phyloP scores from a whole-genome alignment of 73 alveolate genomes.

The Symbiodinium natans region DNA sequence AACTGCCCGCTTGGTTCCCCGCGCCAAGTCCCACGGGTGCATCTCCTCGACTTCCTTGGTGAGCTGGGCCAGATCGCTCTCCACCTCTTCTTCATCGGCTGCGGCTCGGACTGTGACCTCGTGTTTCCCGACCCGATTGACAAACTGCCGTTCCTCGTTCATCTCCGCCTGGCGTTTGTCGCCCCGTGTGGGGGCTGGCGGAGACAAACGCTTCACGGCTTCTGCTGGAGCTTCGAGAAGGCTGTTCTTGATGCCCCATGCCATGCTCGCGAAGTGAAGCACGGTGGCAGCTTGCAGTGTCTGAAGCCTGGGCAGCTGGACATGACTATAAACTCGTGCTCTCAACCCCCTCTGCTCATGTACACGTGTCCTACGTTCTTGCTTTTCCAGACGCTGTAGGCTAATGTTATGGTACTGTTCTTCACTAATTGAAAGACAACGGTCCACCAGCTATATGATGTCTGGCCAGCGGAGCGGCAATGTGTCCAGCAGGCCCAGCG shows the following conservation, averaged over 20 bases:
- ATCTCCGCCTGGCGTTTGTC: too few species aligned
- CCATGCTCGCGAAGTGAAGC: neutral
- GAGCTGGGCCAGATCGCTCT: neutral
- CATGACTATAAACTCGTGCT: too few species aligned
- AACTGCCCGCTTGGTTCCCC: neutral
- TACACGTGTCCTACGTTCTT: too few species aligned
- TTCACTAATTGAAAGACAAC: too few species aligned
- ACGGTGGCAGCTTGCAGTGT: neutral
- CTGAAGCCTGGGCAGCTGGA: neutral
- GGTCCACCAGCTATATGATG: too few species aligned
- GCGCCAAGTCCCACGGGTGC: neutral
- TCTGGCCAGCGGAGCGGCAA: neutral
- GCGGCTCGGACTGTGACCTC: neutral
- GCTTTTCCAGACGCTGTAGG: too few species aligned
- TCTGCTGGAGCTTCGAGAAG: neutral
- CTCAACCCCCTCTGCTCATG: too few species aligned
- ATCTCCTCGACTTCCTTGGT: too few species aligned
- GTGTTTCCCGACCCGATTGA: too few species aligned
- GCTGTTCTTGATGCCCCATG: neutral
- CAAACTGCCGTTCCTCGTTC: too few species aligned
- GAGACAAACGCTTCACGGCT: neutral
- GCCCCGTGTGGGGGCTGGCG: too few species aligned
- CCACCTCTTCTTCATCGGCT: neutral
- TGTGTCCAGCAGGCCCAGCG: neutral
- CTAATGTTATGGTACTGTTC: too few species aligned